Conservation (phyloP, 345 rosid genomes). For the Leavenworthia alabamica region DNA sequence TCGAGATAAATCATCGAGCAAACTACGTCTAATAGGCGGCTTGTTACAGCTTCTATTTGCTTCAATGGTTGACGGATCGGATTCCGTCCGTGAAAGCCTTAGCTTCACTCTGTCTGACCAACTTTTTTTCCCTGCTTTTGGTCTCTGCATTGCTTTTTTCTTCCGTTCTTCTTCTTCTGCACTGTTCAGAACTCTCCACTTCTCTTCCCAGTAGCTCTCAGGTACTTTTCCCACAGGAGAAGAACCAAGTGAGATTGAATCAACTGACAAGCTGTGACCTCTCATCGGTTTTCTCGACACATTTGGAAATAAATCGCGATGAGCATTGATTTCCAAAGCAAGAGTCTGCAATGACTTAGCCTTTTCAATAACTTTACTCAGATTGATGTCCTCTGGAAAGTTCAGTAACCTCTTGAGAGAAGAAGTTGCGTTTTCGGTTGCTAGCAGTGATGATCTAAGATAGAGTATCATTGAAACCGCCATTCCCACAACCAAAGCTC, state of each 20-base stretch:
- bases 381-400: conserved; percentile 65
- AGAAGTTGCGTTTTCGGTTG: conserved; percentile 82
- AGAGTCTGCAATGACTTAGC: conserved; percentile 63
- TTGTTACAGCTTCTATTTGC: conserved; percentile 32
- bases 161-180: conserved; percentile 43
- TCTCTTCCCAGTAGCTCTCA: conserved; percentile 96
- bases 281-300: conserved; percentile 37
- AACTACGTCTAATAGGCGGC: conserved; percentile 46
- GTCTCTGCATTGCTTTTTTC: conserved; percentile 31
- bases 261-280: conserved; percentile 49
- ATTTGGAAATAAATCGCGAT: conserved; percentile 22
- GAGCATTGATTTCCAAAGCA: conserved; percentile 44
- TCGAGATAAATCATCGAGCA: conserved; percentile 62
- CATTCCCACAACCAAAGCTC: conserved; percentile 64
- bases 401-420: conserved; percentile 81
- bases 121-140: conserved; percentile 42
- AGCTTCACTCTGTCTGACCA: conserved; percentile 70
- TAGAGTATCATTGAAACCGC: conserved; percentile 88
- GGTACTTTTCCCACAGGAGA: conserved; percentile 54
- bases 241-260: conserved; percentile 49
- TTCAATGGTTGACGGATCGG: conserved; percentile 52
- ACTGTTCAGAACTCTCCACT: conserved; percentile 73
- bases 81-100: conserved; percentile 57
- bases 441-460: conserved; percentile 79
- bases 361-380: conserved; percentile 53